These are phyloP conservation scores for Dalbergia oliveri DNA, from an alignment of 306 rosid species.

Conservation along the genomic window DNA sequence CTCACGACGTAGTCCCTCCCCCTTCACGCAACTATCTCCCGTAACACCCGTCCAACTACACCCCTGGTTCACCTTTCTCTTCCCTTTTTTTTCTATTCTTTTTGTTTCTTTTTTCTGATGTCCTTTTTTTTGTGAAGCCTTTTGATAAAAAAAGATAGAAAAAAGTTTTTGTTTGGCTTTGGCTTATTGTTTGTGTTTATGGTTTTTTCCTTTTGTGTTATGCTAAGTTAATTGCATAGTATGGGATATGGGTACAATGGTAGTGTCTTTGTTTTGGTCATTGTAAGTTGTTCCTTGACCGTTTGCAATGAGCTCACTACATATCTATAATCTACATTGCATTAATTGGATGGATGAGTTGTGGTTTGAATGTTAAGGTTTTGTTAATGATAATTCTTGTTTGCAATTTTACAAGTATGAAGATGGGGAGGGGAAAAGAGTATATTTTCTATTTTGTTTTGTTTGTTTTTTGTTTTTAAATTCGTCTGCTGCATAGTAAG, in stretches of 20 bases:
- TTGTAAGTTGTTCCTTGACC: background rate
- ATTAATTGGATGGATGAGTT: conserved; percentile 24
- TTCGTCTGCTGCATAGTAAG: background rate
- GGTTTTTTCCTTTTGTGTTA: background rate
- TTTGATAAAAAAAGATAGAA: too few relatives aligned
- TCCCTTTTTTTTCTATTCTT: too few relatives aligned
- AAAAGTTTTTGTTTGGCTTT: background rate
- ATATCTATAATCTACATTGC: background rate
- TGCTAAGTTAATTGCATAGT: background rate
- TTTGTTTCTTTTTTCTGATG: too few relatives aligned
- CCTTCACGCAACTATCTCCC: too few relatives aligned
- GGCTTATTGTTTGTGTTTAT: too few relatives aligned
- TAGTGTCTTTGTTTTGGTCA: background rate
- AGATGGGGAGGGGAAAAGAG: conserved; percentile 8
- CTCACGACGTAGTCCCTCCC: too few relatives aligned
- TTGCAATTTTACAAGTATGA: background rate
- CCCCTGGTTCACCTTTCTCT: too few relatives aligned
- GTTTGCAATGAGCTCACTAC: background rate
- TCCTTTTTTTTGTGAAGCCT: too few relatives aligned
- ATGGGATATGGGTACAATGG: background rate
- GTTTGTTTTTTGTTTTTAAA: background rate
- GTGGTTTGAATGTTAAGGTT: background rate
- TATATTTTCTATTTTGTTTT: conserved; percentile 1
- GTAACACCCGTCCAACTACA: too few relatives aligned
- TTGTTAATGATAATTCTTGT: background rate